Conservation (phyloP, 805 yeast species). For the Candida suzukii region DNA sequence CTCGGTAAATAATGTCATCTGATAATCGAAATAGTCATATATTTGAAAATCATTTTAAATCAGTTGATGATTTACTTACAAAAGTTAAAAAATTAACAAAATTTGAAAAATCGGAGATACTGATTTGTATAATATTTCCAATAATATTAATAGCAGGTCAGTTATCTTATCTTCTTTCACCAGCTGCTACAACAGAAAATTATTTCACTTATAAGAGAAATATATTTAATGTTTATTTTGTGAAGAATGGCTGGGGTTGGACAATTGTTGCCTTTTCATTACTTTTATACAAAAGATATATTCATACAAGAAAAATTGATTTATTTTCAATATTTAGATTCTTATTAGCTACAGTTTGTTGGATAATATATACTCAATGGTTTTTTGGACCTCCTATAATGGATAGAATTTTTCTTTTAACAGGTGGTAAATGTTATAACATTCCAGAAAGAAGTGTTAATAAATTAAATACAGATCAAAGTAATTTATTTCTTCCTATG, state of each 20-base stretch:
- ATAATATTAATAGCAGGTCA: slow-evolving; percentile 45
- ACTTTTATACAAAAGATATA: slow-evolving; percentile 7
- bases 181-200: slow-evolving; percentile 37
- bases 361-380: slow-evolving; percentile 87
- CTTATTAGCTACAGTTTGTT: slow-evolving; percentile 59
- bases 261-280: slow-evolving; percentile 41
- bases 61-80: slow-evolving; percentile 1
- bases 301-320: neutral
- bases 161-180: slow-evolving; percentile 36
- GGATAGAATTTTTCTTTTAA: slow-evolving; percentile 72
- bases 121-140: slow-evolving; percentile 22
- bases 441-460: slow-evolving; percentile 13
- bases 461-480: neutral
- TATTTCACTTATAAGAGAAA: slow-evolving; percentile 59
- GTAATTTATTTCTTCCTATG: slow-evolving; percentile 6
- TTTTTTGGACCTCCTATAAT: slow-evolving; percentile 77
- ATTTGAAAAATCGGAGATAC: neutral
- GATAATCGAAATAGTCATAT: neutral
- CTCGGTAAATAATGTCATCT: too few relatives aligned
- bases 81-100: neutral
- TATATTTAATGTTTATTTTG: slow-evolving; percentile 64
- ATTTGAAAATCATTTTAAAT: neutral
- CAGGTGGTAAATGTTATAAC: slow-evolving; percentile 74
- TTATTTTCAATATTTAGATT: slow-evolving; percentile 33
- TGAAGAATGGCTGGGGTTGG: slow-evolving; percentile 94